Percentiles rank a stretch among this genome's conserved stretches.
Evolutionary conservation across 2,329 filamentous ascomycete genomes (phyloP).

Genomic region (Pestalotiopsis sp.): DNA sequence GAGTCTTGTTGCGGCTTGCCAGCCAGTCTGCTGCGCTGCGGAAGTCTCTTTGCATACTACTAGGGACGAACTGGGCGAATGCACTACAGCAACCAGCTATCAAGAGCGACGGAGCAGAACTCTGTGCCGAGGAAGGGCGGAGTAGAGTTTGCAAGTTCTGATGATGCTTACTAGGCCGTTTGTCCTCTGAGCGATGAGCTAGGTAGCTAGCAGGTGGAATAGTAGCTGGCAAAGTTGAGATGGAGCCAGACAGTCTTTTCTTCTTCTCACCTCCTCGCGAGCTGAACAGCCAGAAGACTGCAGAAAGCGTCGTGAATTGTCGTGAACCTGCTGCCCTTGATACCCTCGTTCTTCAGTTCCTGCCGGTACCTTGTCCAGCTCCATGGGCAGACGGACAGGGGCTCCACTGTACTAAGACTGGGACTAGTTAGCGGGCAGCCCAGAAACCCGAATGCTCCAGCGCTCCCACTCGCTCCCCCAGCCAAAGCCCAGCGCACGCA

Average conservation of each 20-base stretch:
- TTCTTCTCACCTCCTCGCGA: background rate
- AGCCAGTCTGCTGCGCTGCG: background rate
- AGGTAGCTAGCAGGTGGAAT: background rate
- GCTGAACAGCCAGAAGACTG: background rate
- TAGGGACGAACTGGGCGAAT: background rate
- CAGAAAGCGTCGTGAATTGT: background rate
- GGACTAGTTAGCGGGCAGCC: background rate
- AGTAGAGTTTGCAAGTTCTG: background rate
- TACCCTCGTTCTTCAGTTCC: background rate
- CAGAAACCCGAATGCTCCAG: constrained; percentile 3
- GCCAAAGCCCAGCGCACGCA: background rate
- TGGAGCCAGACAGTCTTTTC: background rate
- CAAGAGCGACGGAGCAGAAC: background rate
- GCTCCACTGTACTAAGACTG: constrained; percentile 1
- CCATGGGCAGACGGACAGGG: background rate
- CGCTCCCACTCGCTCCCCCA: background rate
- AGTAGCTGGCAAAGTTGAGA: background rate
- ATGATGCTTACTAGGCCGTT: background rate
- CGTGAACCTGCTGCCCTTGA: background rate
- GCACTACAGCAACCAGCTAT: background rate
- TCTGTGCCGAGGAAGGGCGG: background rate
- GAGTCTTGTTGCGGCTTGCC: background rate
- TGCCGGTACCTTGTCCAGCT: background rate
- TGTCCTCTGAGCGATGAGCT: background rate
- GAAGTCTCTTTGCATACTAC: background rate